Conservation (phyloP, 176 grass and related monocot genomes). For the Eragrostis nindensis region DNA sequence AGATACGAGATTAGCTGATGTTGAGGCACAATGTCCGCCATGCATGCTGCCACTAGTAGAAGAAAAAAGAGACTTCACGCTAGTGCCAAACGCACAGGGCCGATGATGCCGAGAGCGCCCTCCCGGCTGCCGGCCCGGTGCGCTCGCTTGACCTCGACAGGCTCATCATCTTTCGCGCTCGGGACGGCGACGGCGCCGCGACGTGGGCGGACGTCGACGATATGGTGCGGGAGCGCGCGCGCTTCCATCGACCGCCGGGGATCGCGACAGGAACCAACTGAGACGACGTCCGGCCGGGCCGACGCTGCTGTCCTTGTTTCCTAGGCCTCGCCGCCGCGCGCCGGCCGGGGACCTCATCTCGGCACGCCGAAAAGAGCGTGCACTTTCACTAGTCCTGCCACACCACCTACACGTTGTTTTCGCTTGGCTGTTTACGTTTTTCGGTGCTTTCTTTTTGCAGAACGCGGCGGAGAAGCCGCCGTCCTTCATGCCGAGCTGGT, state of each 20-base stretch:
- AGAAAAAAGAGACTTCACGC: not conserved
- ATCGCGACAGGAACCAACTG: slow-evolving; percentile 7
- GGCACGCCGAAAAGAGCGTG: slow-evolving; percentile 1
- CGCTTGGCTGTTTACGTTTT: not conserved
- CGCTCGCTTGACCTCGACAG: slow-evolving; percentile 3
- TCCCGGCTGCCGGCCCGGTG: not conserved
- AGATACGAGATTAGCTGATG: not conserved
- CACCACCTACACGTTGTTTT: not conserved
- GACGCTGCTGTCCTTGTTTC: slow-evolving; percentile 19
- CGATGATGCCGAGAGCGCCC: not conserved
- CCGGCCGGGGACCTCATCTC: not conserved
- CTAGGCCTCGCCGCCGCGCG: no score
- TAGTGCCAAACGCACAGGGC: not conserved
- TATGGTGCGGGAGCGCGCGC: not conserved
- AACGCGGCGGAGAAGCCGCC: slow-evolving; percentile 85
- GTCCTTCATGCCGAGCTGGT: slow-evolving; percentile 70
- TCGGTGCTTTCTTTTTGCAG: slow-evolving; percentile 44
- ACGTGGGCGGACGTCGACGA: not conserved
- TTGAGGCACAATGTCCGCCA: not conserved
- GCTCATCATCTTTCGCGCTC: not conserved
- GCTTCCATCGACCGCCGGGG: not conserved
- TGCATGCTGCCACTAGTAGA: slow-evolving; percentile 1
- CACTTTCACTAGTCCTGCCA: not conserved
- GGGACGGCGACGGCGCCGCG: not conserved
- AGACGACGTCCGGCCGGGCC: not conserved